Evolutionary conservation across 1,284 basidiomycete genomes (phyloP).

Genomic region (Acaromyces ingoldii): DNA sequence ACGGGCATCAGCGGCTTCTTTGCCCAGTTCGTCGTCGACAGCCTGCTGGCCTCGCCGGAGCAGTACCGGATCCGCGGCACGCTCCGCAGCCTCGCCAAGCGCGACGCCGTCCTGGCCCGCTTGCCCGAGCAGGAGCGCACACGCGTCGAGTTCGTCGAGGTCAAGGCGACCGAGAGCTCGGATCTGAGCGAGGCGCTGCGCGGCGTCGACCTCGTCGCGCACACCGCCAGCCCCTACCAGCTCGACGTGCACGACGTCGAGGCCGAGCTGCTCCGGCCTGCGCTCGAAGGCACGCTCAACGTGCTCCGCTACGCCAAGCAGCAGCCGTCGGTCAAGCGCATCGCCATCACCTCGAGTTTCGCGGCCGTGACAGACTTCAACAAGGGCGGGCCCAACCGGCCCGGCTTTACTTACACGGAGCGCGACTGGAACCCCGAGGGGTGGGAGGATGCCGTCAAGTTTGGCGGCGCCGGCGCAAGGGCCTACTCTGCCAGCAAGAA

Average conservation of each 20-base stretch:
- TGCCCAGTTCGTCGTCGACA: conserved; percentile 35
- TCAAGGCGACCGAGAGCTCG: conserved; percentile 47
- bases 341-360: conserved; percentile 46
- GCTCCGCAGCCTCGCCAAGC: conserved; percentile 27
- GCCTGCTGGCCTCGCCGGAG: conserved; percentile 26
- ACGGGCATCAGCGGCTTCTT: conserved; percentile 44
- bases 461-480: conserved; percentile 31
- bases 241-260: conserved; percentile 44
- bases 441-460: conserved; percentile 31
- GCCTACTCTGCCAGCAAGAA: conserved; percentile 42
- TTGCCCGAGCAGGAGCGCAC: conserved; percentile 18
- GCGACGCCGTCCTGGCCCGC: conserved; percentile 30
- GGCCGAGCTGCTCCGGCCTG: conserved; percentile 49
- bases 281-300: conserved; percentile 49
- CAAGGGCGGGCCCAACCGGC: conserved; percentile 36
- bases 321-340: conserved; percentile 30
- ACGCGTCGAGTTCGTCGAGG: conserved; percentile 37
- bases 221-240: conserved; percentile 39
- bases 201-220: conserved; percentile 32
- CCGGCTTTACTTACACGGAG: conserved; percentile 32
- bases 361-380: conserved; percentile 38
- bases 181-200: conserved; percentile 45
- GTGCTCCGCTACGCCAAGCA: conserved; percentile 41
- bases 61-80: conserved; percentile 41
- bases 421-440: conserved; percentile 37